Percentiles rank a stretch among this genome's conserved stretches.
phyloP scores from a whole-genome alignment of 2,329 filamentous ascomycete species.

The Colletotrichum sp. region DNA sequence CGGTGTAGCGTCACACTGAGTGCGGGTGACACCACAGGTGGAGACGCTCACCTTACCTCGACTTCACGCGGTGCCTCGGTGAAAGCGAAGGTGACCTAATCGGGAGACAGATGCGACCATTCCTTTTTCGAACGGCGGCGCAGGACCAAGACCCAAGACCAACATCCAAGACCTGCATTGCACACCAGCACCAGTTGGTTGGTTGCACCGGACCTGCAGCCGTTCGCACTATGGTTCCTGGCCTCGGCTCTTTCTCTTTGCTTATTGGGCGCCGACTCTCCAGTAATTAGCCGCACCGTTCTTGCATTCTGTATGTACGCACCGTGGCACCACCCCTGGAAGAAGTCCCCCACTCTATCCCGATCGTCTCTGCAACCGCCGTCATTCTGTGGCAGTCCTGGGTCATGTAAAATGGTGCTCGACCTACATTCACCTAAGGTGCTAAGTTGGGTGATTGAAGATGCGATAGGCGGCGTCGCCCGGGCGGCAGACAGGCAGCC shows the following conservation, averaged over 20 bases:
- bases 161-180: not conserved
- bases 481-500: not conserved
- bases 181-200: not conserved
- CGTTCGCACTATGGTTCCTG: not conserved
- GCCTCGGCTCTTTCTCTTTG: not conserved
- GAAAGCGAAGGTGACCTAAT: not conserved
- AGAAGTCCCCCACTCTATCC: not conserved
- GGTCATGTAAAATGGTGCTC: not conserved
- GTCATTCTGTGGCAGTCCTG: not conserved
- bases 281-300: not conserved
- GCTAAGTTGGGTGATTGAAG: not conserved
- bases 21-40: not conserved
- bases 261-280: not conserved
- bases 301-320: not conserved
- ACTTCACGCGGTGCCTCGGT: not conserved
- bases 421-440: not conserved
- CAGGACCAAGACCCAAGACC: not conserved
- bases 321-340: not conserved
- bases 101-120: conserved; percentile 8
- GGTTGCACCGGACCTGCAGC: not conserved
- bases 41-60: not conserved
- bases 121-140: not conserved
- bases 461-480: not conserved
- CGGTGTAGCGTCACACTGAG: not conserved
- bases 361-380: not conserved